Conservation (phyloP, 495 filamentous ascomycete species). For the Aspergillus diversus region DNA sequence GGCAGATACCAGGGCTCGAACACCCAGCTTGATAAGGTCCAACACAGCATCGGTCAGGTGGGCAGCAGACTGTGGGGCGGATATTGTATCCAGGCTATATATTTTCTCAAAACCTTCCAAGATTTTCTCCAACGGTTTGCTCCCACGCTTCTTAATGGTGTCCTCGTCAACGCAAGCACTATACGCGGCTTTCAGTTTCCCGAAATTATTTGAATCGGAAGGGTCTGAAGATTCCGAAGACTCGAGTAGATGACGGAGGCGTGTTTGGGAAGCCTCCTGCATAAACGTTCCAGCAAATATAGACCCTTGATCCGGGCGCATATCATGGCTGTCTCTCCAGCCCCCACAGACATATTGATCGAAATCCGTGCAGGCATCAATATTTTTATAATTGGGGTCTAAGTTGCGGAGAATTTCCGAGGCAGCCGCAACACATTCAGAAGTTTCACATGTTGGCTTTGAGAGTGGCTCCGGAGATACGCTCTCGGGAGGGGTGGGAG, state of each 20-base stretch:
- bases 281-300: slow-evolving; percentile 63
- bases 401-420: slow-evolving; percentile 70
- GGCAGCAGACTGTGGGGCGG: slow-evolving; percentile 33
- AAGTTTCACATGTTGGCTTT: slow-evolving; percentile 53
- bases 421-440: slow-evolving; percentile 69
- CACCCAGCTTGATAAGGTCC: slow-evolving; percentile 55
- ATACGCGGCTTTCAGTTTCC: slow-evolving; percentile 66
- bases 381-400: slow-evolving; percentile 61
- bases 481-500: slow-evolving; percentile 6
- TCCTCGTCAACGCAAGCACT: slow-evolving; percentile 66
- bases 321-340: slow-evolving; percentile 65
- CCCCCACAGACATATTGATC: slow-evolving; percentile 72
- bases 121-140: slow-evolving; percentile 54
- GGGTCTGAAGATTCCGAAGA: slow-evolving; percentile 53
- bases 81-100: slow-evolving; percentile 53
- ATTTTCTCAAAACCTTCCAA: slow-evolving; percentile 55
- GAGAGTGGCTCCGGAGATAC: slow-evolving; percentile 23
- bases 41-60: slow-evolving; percentile 56
- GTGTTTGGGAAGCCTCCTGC: slow-evolving; percentile 58
- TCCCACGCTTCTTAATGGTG: slow-evolving; percentile 55
- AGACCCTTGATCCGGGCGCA: slow-evolving; percentile 66
- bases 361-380: slow-evolving; percentile 73
- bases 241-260: slow-evolving; percentile 67
- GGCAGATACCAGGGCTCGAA: slow-evolving; percentile 51
- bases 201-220: slow-evolving; percentile 64